A percentile compares a stretch with the other conserved stretches of the same genome.
phyloP scores from a whole-genome alignment of 2,329 filamentous ascomycete species.

The Plenodomus lindquistii region DNA sequence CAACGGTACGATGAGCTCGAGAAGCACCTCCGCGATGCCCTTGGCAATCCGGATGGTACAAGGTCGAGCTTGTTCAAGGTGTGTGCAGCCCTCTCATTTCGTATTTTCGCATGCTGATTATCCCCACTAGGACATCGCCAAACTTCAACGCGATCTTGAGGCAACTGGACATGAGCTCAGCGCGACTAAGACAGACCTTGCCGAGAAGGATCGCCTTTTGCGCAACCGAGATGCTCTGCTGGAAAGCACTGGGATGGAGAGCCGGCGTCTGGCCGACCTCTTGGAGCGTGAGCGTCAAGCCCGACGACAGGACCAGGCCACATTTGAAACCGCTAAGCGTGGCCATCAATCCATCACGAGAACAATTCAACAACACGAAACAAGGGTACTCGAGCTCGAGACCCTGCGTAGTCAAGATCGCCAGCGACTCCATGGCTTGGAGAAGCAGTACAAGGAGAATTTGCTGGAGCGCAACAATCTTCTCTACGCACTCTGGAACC shows the following conservation, averaged over 20 bases:
- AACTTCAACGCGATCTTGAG: slow-evolving; percentile 86
- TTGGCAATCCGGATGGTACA: slow-evolving; percentile 87
- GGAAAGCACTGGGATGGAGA: slow-evolving; percentile 86
- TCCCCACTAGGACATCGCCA: slow-evolving; percentile 70
- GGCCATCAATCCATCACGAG: slow-evolving; percentile 85
- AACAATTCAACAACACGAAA: slow-evolving; percentile 82
- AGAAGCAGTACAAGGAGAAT: slow-evolving; percentile 83
- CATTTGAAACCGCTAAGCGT: slow-evolving; percentile 86
- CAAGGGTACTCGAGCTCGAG: slow-evolving; percentile 84
- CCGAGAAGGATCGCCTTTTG: slow-evolving; percentile 90
- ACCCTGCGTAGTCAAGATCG: slow-evolving; percentile 76
- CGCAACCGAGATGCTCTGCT: slow-evolving; percentile 86
- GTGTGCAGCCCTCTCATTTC: slow-evolving; percentile 8
- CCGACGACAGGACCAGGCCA: slow-evolving; percentile 82
- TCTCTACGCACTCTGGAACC: slow-evolving; percentile 86
- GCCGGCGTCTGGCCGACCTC: slow-evolving; percentile 79
- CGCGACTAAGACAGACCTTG: slow-evolving; percentile 71
- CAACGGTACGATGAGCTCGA: slow-evolving; percentile 88
- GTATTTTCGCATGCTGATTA: slow-evolving; percentile 20
- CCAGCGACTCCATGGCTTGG: slow-evolving; percentile 73
- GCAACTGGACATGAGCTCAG: slow-evolving; percentile 82
- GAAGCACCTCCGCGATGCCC: slow-evolving; percentile 79
- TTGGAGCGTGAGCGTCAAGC: slow-evolving; percentile 87
- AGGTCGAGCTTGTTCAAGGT: slow-evolving; percentile 83
- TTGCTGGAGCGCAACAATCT: slow-evolving; percentile 87